phyloP scores from a whole-genome alignment of 73 alveolate species.

The Tetrahymena borealis region DNA sequence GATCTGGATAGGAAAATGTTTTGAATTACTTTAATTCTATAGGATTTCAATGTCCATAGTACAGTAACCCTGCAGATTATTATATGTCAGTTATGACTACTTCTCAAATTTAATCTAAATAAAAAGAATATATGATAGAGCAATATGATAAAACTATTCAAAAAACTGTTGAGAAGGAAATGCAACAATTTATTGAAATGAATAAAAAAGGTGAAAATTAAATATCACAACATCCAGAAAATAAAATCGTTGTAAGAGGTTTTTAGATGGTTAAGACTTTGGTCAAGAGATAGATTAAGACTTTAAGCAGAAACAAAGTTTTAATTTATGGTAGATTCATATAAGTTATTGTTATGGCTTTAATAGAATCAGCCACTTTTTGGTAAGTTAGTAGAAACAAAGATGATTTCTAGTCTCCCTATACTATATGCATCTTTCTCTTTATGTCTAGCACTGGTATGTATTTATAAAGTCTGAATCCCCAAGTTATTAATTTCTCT shows the following conservation, averaged over 20 bases:
- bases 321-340: neutral
- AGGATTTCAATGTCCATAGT: slow-evolving; percentile 41
- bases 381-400: neutral
- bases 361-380: neutral
- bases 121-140: neutral
- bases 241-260: neutral
- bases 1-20: neutral
- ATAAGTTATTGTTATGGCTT: neutral
- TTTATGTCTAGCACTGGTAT: neutral
- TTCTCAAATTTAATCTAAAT: neutral
- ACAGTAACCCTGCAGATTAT: slow-evolving; percentile 45
- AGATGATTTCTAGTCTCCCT: neutral
- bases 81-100: neutral
- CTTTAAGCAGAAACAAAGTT: neutral
- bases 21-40: slow-evolving; percentile 17
- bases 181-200: too few relatives aligned
- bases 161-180: too few relatives aligned
- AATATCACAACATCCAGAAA: neutral
- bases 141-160: neutral
- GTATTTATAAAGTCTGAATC: neutral
- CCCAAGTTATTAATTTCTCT: neutral
- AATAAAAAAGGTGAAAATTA: too few relatives aligned
- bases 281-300: neutral
- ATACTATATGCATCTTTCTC: neutral
- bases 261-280: neutral